phyloP scores from a whole-genome alignment of 1,139 yeast genomes.

The Candida mesenterica region DNA sequence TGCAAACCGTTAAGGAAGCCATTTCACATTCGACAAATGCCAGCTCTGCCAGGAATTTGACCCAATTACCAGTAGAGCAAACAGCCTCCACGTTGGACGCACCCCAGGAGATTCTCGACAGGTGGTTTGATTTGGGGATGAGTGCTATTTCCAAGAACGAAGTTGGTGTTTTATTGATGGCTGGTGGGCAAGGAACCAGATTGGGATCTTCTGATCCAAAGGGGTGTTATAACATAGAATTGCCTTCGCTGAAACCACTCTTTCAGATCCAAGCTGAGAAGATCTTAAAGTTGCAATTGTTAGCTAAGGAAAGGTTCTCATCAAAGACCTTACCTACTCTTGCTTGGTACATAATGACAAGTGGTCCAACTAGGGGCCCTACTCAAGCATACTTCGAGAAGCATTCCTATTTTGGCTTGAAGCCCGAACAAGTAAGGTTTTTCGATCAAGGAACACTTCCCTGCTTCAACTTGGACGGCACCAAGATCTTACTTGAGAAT shows the following conservation, averaged over 20 bases:
- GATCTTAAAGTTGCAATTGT: constrained; percentile 57
- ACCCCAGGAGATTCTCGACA: constrained; percentile 22
- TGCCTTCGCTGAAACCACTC: constrained; percentile 80
- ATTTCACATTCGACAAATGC: constrained; percentile 39
- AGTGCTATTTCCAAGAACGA: constrained; percentile 65
- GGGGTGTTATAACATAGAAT: constrained; percentile 86
- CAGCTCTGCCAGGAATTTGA: constrained; percentile 36
- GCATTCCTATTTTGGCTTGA: constrained; percentile 70
- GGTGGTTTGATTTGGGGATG: constrained; percentile 63
- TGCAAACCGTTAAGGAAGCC: constrained; percentile 48
- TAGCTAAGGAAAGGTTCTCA: constrained; percentile 42
- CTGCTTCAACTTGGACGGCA: constrained; percentile 73
- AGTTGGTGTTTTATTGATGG: constrained; percentile 89
- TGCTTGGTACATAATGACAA: constrained; percentile 94
- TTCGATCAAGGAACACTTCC: constrained; percentile 97
- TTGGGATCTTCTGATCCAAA: constrained; percentile 87
- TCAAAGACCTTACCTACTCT: constrained; percentile 35
- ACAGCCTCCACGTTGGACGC: constrained; percentile 51
- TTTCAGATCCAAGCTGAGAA: constrained; percentile 95
- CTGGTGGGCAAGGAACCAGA: constrained; percentile 98
- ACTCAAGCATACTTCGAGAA: constrained; percentile 72
- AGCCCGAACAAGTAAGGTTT: constrained; percentile 58
- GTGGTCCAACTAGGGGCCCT: constrained; percentile 76
- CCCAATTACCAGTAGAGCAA: constrained; percentile 51
- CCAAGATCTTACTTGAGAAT: constrained; percentile 62